Conservation (phyloP, 768 basidiomycete species). For the Mycena capillaripes region DNA sequence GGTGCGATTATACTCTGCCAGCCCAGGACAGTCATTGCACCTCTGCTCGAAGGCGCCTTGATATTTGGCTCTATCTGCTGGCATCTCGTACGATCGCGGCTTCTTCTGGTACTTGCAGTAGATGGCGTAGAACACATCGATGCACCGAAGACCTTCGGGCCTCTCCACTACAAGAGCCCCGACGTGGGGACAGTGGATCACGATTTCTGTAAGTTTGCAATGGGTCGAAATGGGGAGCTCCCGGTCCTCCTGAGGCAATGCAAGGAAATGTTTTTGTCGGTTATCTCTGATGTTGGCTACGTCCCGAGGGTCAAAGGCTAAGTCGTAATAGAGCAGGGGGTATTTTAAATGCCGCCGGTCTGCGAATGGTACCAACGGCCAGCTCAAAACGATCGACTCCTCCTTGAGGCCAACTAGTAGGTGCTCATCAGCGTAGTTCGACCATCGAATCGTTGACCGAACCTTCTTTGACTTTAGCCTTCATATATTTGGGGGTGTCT, state of each 20-base stretch:
- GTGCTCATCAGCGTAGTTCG: background rate
- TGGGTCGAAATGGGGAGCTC: slow-evolving; percentile 60
- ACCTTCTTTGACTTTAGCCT: slow-evolving; percentile 35
- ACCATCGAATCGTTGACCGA: background rate
- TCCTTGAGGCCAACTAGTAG: slow-evolving; percentile 32
- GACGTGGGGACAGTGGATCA: slow-evolving; percentile 58
- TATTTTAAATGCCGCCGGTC: slow-evolving; percentile 28
- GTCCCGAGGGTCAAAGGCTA: slow-evolving; percentile 35
- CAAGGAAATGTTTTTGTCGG: slow-evolving; percentile 28
- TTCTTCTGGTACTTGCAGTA: slow-evolving; percentile 62
- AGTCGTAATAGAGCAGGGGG: slow-evolving; percentile 36
- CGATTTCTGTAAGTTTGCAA: slow-evolving; percentile 61
- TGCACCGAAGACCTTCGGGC: slow-evolving; percentile 60
- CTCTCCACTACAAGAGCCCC: slow-evolving; percentile 58
- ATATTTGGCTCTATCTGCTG: slow-evolving; percentile 45
- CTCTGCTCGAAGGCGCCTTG: slow-evolving; percentile 60
- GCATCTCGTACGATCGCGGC: slow-evolving; percentile 42
- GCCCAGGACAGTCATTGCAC: slow-evolving; percentile 58
- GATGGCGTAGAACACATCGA: slow-evolving; percentile 73
- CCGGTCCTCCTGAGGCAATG: slow-evolving; percentile 54
- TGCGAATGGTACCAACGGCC: slow-evolving; percentile 30
- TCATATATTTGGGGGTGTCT: slow-evolving; percentile 37
- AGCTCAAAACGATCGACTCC: slow-evolving; percentile 33
- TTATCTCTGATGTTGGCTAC: slow-evolving; percentile 31
- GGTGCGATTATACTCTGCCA: slow-evolving; percentile 54